Conservation (phyloP, 2,329 filamentous ascomycete species). For the Trichoderma sp. region DNA sequence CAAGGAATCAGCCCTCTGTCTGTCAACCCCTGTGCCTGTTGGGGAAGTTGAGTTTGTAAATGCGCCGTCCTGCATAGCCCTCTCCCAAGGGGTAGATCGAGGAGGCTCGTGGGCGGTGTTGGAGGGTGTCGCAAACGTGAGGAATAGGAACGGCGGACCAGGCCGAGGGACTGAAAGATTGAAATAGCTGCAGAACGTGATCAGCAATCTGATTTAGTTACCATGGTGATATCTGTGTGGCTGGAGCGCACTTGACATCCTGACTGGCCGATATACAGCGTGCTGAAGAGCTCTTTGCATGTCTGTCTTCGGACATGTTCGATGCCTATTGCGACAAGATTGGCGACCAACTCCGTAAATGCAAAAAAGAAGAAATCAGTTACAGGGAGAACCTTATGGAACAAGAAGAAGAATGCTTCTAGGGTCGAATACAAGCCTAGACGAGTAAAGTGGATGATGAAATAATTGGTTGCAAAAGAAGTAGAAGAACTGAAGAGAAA, state of each 20-base stretch:
- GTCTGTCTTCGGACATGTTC: conserved; percentile 30
- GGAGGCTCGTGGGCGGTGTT: conserved; percentile 7
- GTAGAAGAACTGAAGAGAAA: not conserved
- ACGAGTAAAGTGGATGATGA: not conserved
- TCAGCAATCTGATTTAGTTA: conserved; percentile 11
- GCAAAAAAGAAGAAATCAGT: not conserved
- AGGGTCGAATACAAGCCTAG: not conserved
- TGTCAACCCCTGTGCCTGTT: not conserved
- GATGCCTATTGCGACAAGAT: not conserved
- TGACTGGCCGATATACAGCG: conserved; percentile 1
- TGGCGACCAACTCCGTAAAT: not conserved
- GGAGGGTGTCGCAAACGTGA: conserved; percentile 25
- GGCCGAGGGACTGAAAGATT: conserved; percentile 32
- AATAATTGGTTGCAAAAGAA: not conserved
- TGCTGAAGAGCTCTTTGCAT: conserved; percentile 6
- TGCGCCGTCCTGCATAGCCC: conserved; percentile 24
- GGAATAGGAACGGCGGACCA: conserved; percentile 28
- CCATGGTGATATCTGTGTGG: not conserved
- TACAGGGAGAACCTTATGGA: not conserved
- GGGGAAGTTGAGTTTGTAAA: conserved; percentile 21
- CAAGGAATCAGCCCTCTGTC: not conserved
- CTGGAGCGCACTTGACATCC: conserved; percentile 33
- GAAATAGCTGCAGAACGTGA: conserved; percentile 36
- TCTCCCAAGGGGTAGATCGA: conserved; percentile 4
- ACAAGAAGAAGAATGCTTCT: not conserved